Evolutionary conservation across 2,329 filamentous ascomycete species (phyloP), one percentile per base, ranked within the genome.

Genomic region (Aaosphaeria arxii): DNA sequence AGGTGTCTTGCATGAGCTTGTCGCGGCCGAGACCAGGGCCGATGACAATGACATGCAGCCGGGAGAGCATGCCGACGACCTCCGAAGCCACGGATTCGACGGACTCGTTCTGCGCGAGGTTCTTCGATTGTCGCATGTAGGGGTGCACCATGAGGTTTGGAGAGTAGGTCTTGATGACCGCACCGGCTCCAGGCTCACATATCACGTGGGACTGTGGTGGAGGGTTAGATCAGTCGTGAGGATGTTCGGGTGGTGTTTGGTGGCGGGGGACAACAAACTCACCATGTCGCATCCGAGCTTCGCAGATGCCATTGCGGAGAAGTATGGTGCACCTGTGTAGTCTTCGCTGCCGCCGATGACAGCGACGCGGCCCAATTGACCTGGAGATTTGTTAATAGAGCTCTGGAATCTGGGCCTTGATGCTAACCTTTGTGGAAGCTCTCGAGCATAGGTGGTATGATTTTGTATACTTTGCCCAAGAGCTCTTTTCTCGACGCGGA

Each of bases 131-230:
- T 30, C 90, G 88, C 84, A 99, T 92, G 57, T 96, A 82, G 1
- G 94, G 94, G 71, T 97, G 94, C 7, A 99, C 94, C 92, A 99
- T 99, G 30, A 99, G 79, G 69, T 97, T 96, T 3, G 94, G 94
- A 17, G 91, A 96, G 76, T 97, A 99, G 4, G 90, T 89, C 77
- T 99, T 99, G 74, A 99, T 96, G 35, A 96, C 91, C 63, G 77
- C 67, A 49, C 72, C 90, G 3, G 94, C 94, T 46, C 82, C 87
- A 7, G 89, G 90, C 51, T 95, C 95, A 77, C 94, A 99, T 65
- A 99, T 95, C 53, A 99, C 87, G 74, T 96, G 92, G 55, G 87
- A 90, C 90, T 90, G 46, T 30, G 4, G 28, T 11, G 51, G 31
- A 2, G 13, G 6, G 47, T 30, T 42, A 44, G 28, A 24, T 24